Conservation (phyloP, 2,329 filamentous ascomycete genomes). For the Neopestalotiopsis rosae region DNA sequence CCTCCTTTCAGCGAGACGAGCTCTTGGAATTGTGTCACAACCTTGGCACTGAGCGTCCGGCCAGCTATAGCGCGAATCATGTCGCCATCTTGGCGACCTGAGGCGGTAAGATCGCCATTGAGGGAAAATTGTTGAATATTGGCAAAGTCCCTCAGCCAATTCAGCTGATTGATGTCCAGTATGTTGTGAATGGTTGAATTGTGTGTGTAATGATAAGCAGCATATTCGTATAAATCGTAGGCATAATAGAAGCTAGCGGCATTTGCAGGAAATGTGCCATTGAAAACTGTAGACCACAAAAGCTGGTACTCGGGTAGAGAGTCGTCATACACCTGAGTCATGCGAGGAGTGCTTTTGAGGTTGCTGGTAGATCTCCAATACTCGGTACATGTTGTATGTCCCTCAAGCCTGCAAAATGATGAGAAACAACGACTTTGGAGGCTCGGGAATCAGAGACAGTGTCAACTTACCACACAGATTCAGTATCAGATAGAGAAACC, state of each 20-base stretch:
- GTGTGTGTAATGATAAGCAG: constrained; percentile 58
- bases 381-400: constrained; percentile 23
- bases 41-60: constrained; percentile 53
- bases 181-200: constrained; percentile 47
- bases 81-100: constrained; percentile 45
- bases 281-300: constrained; percentile 45
- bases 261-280: constrained; percentile 40
- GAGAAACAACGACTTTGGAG: neutral
- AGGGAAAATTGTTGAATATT: constrained; percentile 67
- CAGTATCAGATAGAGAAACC: constrained; percentile 49
- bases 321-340: constrained; percentile 24
- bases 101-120: constrained; percentile 64
- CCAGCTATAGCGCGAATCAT: constrained; percentile 57
- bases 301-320: constrained; percentile 46
- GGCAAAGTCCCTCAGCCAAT: constrained; percentile 67
- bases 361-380: constrained; percentile 23
- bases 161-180: constrained; percentile 50
- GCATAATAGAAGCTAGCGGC: constrained; percentile 54
- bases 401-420: constrained; percentile 23
- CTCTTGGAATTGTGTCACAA: constrained; percentile 47
- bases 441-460: neutral
- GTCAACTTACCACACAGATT: constrained; percentile 49
- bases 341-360: constrained; percentile 19
- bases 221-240: constrained; percentile 59
- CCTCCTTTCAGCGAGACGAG: constrained; percentile 46